Evolutionary conservation across 2,329 filamentous ascomycete species (phyloP).

Genomic region (Metarhizium sp.): DNA sequence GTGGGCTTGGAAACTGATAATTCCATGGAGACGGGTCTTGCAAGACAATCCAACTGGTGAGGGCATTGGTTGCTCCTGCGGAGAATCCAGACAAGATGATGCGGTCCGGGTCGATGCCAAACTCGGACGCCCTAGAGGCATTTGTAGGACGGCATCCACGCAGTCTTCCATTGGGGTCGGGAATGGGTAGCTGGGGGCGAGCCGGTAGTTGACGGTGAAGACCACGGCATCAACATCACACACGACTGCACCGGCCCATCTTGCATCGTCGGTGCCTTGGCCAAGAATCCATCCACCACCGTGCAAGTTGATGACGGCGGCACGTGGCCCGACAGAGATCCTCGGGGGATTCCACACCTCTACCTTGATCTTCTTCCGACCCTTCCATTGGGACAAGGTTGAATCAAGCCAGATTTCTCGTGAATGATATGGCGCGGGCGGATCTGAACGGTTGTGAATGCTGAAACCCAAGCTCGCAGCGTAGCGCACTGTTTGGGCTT

Average conservation of each 20-base stretch:
- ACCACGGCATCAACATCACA: slow-evolving; percentile 46
- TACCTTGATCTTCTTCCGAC: slow-evolving; percentile 31
- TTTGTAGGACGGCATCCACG: slow-evolving; percentile 53
- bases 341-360: slow-evolving; percentile 36
- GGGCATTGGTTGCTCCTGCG: slow-evolving; percentile 47
- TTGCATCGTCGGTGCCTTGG: slow-evolving; percentile 51
- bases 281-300: slow-evolving; percentile 60
- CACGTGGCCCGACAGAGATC: slow-evolving; percentile 26
- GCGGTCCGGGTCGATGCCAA: slow-evolving; percentile 45
- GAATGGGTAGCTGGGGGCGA: slow-evolving; percentile 55
- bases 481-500: slow-evolving; percentile 33
- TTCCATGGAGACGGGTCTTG: slow-evolving; percentile 31
- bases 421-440: slow-evolving; percentile 27
- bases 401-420: slow-evolving; percentile 33
- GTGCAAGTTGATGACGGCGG: slow-evolving; percentile 57
- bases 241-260: slow-evolving; percentile 47
- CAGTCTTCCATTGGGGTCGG: slow-evolving; percentile 57
- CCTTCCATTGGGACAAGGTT: slow-evolving; percentile 27
- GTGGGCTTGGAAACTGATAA: slow-evolving; percentile 27
- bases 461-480: slow-evolving; percentile 34
- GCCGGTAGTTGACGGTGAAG: slow-evolving; percentile 58
- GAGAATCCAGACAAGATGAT: slow-evolving; percentile 56
- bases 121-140: slow-evolving; percentile 46
- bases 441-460: slow-evolving; percentile 31
- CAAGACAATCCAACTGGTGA: slow-evolving; percentile 37